Conservation (phyloP, 768 basidiomycete species). For the Suillus decipiens region DNA sequence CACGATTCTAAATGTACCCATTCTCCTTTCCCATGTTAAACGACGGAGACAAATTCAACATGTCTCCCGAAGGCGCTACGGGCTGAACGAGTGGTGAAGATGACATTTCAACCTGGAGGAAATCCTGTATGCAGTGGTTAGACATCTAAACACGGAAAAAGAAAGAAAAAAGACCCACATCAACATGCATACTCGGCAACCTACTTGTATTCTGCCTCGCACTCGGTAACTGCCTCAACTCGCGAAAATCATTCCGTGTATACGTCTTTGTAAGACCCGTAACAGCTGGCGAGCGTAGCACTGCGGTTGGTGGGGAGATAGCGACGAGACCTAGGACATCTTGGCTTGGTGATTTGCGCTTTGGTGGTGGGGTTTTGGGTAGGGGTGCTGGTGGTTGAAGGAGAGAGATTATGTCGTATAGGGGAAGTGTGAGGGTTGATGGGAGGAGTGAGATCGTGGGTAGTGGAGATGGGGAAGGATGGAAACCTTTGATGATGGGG, state of each 20-base stretch:
- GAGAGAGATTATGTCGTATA: slow-evolving; percentile 50
- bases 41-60: slow-evolving; percentile 32
- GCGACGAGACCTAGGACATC: slow-evolving; percentile 62
- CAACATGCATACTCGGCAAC: slow-evolving; percentile 83
- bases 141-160: slow-evolving; percentile 6
- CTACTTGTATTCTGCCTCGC: slow-evolving; percentile 84
- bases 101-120: slow-evolving; percentile 17
- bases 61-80: slow-evolving; percentile 19
- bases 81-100: slow-evolving; percentile 36
- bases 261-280: slow-evolving; percentile 86
- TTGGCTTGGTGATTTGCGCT: slow-evolving; percentile 47
- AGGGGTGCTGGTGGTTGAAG: slow-evolving; percentile 40
- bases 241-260: slow-evolving; percentile 77
- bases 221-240: slow-evolving; percentile 65
- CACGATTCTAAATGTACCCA: background rate
- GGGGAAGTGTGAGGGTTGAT: slow-evolving; percentile 44
- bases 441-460: slow-evolving; percentile 35
- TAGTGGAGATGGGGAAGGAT: slow-evolving; percentile 25
- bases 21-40: slow-evolving; percentile 27
- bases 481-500: slow-evolving; percentile 5
- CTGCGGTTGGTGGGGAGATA: slow-evolving; percentile 68
- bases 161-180: slow-evolving; percentile 45
- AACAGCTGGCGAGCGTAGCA: slow-evolving; percentile 70
- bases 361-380: slow-evolving; percentile 53
- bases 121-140: background rate